Conservation (phyloP, 805 yeast genomes). For the Candida maris region DNA sequence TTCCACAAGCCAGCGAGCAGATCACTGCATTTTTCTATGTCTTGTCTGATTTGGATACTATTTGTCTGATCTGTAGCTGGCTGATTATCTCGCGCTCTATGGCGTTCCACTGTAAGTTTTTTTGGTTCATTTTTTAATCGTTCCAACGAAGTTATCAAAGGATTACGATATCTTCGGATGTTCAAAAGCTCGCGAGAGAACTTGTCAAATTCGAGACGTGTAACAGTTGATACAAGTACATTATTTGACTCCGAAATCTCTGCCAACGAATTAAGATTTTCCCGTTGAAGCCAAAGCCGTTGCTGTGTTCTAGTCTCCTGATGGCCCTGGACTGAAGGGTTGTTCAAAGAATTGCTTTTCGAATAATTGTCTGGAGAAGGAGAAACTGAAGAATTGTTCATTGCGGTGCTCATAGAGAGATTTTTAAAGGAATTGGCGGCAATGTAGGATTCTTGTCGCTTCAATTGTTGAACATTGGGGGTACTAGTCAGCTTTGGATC, state of each 20-base stretch:
- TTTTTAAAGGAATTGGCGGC: slow-evolving; percentile 5
- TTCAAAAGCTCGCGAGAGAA: slow-evolving; percentile 70
- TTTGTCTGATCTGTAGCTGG: neutral
- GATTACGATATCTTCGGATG: slow-evolving; percentile 66
- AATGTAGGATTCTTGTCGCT: slow-evolving; percentile 21
- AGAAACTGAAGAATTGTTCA: neutral
- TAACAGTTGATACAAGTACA: slow-evolving; percentile 34
- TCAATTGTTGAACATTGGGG: slow-evolving; percentile 12
- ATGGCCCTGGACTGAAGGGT: neutral
- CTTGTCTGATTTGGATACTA: slow-evolving; percentile 5
- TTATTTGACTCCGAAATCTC: slow-evolving; percentile 41
- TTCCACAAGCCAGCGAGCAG: slow-evolving; percentile 17
- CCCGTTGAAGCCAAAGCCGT: slow-evolving; percentile 78
- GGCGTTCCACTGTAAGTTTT: slow-evolving; percentile 7
- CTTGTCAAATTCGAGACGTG: slow-evolving; percentile 74
- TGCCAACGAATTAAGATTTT: slow-evolving; percentile 53
- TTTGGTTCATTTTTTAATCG: slow-evolving; percentile 37
- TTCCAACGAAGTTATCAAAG: slow-evolving; percentile 59
- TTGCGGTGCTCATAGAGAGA: neutral
- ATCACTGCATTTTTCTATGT: slow-evolving; percentile 11
- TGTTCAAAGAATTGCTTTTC: slow-evolving; percentile 1
- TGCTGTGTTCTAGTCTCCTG: slow-evolving; percentile 77
- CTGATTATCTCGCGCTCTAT: slow-evolving; percentile 8
- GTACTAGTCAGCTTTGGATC: neutral
- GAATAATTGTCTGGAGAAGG: neutral